phyloP scores from a whole-genome alignment of 768 basidiomycete genomes.

The Boletellus ananiceps region DNA sequence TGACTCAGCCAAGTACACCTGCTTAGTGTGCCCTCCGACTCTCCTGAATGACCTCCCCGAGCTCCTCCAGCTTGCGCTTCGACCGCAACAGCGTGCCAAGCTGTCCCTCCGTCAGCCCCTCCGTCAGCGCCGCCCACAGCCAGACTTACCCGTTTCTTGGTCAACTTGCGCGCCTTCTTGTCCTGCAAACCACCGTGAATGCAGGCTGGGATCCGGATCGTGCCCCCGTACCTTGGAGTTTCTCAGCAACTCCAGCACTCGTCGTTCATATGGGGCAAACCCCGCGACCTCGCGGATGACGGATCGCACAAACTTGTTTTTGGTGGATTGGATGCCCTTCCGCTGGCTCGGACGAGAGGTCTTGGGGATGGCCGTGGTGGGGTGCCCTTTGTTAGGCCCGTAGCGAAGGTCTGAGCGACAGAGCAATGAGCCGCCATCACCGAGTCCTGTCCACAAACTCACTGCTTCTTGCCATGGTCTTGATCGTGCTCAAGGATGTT shows the following conservation, averaged over 20 bases:
- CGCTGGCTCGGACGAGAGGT: constrained; percentile 76
- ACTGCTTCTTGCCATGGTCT: constrained; percentile 77
- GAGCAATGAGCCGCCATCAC: constrained; percentile 5
- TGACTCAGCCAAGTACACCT: constrained; percentile 15
- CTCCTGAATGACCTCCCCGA: constrained; percentile 87
- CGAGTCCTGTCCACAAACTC: constrained; percentile 31
- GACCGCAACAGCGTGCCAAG: constrained; percentile 97
- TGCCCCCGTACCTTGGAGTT: constrained; percentile 80
- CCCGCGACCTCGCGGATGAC: constrained; percentile 96
- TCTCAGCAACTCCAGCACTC: constrained; percentile 96
- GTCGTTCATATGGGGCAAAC: constrained; percentile 95
- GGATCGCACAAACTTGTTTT: constrained; percentile 91
- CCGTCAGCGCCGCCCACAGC: background rate
- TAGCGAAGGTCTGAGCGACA: constrained; percentile 64
- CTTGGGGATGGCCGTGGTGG: constrained; percentile 81
- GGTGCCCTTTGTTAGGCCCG: constrained; percentile 85
- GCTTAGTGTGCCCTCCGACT: constrained; percentile 68
- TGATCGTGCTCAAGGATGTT: constrained; percentile 47
- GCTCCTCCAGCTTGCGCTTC: constrained; percentile 98
- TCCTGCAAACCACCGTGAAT: constrained; percentile 49
- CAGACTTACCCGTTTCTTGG: constrained; percentile 93
- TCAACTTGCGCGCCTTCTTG: constrained; percentile 98
- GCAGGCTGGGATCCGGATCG: background rate
- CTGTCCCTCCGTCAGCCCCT: constrained; percentile 35
- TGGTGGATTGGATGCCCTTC: constrained; percentile 86